Evolutionary conservation across 2,329 filamentous ascomycete genomes (phyloP), one percentile per base, ranked within the genome.

Genomic region (Hypomyces perniciosus): DNA sequence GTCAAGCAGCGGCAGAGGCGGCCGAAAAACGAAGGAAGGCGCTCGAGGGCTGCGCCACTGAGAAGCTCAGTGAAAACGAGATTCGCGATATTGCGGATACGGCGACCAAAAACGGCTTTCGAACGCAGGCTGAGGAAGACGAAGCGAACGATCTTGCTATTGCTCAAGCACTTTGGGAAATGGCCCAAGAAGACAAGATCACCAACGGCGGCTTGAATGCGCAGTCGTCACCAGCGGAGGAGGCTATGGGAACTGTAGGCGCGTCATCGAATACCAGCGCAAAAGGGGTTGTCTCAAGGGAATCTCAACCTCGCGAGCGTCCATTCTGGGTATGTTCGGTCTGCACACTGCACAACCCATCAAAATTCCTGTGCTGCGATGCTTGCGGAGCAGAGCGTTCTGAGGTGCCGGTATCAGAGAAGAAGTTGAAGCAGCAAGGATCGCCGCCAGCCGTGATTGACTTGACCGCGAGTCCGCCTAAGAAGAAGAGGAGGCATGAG

Each of bases 141-240:
- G 85, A 90, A 59, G 91, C 90, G 4, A 95, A 96, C 60, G 89
- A 96, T 50, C 77, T 81, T 27, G 91, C 91, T 5, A 95, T 96
- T 54, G 83, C 90, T 48, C 83, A 91, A 61, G 90, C 90, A 0
- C 74, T 95, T 31, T 90, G 88, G 72, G 91, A 96, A 61, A 74
- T 96, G 13, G 85, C 93, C 28, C 86, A 95, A 62, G 84, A 95
- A 63, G 58, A 51, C n/a, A 48, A 53, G 28, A 47, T 31, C 13
- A 8, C 38, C 10, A 46, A 35, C n/a, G 28, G 34, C 10, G 44
- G 48, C 12, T 53, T 31, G 37, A 40, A 49, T 8, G 20, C 37
- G n/a, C 39, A 35, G 13, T 4, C 51, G 6, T 44, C 51, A 30
- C 51, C 51, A 13, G 51, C 47, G 28, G 50, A 53, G 34, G 48